Percentiles rank a stretch among this genome's conserved stretches.
Conservation (phyloP, 306 rosid genomes). For the Cucurbita maxima region DNA sequence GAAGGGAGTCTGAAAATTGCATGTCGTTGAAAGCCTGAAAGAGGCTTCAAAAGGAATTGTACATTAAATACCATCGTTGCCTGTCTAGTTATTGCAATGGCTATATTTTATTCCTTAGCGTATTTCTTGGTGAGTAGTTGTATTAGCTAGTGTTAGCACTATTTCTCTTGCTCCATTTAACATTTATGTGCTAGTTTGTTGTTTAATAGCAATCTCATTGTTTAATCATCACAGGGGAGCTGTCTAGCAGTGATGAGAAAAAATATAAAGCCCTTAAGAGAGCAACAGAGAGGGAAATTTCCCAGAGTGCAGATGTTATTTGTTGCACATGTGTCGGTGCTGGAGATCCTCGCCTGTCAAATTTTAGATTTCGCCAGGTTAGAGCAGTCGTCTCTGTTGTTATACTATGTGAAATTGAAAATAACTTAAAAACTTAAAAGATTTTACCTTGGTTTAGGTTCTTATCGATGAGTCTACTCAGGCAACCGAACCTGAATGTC, state of each 20-base stretch:
- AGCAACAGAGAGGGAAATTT: conserved; percentile 98
- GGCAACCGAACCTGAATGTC: conserved; percentile 97
- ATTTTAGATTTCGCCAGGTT: conserved; percentile 99
- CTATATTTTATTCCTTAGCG: not conserved
- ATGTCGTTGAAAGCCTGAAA: not conserved
- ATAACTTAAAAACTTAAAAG: not conserved
- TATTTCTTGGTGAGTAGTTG: not conserved
- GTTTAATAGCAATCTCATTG: not conserved
- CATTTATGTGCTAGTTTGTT: not conserved
- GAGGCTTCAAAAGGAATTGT: not conserved
- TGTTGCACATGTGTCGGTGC: conserved; percentile 99
- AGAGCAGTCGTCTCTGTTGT: conserved; percentile 1
- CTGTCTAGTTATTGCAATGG: not conserved
- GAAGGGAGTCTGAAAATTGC: not conserved
- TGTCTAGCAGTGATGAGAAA: conserved; percentile 96
- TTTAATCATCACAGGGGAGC: conserved; percentile 45
- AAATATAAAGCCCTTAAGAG: conserved; percentile 95
- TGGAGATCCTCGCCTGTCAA: conserved; percentile 92
- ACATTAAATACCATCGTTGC: not conserved
- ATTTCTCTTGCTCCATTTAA: not conserved
- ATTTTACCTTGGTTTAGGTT: conserved; percentile 33
- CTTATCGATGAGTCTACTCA: conserved; percentile 99
- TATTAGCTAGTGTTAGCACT: not conserved
- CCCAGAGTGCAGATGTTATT: conserved; percentile 99
- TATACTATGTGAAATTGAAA: not conserved